Evolutionary conservation across 208 protist species (phyloP).

Genomic region (Leishmania turanica): DNA sequence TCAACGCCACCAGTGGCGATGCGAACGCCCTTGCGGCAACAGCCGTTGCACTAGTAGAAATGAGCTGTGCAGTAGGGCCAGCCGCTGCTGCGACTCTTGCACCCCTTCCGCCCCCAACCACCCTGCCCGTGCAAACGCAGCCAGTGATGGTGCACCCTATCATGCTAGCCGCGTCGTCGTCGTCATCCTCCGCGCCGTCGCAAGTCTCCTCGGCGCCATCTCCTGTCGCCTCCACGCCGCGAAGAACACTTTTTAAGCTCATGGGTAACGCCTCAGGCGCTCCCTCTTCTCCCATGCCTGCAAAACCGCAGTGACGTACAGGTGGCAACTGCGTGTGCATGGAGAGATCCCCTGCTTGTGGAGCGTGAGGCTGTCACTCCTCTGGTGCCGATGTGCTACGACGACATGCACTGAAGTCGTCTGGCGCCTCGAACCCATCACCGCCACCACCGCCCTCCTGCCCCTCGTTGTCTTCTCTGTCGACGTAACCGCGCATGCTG

Average conservation of each 20-base stretch:
- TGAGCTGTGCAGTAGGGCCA: background rate
- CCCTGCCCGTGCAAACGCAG: background rate
- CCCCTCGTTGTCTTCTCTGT: background rate
- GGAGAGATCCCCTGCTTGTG: background rate
- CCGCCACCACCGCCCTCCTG: too few species aligned
- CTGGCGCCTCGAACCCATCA: background rate
- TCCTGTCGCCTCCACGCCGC: constrained; percentile 3
- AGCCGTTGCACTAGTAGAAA: background rate
- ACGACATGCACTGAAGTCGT: background rate
- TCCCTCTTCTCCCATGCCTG: background rate
- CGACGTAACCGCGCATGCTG: background rate
- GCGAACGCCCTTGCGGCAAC: background rate
- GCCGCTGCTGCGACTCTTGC: background rate
- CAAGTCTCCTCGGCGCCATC: background rate
- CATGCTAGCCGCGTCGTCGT: constrained; percentile 1
- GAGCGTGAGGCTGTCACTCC: background rate
- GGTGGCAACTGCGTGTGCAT: background rate
- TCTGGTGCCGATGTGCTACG: background rate
- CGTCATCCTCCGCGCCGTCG: constrained; percentile 2
- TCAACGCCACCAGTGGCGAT: background rate
- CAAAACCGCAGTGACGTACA: background rate
- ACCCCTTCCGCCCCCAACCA: too few species aligned
- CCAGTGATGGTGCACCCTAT: background rate
- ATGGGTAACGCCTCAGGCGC: constrained; percentile 3
- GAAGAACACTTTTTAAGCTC: constrained; percentile 27